Evolutionary conservation across 2,329 filamentous ascomycete genomes (phyloP).

Genomic region (Ophiostoma tasmaniense): DNA sequence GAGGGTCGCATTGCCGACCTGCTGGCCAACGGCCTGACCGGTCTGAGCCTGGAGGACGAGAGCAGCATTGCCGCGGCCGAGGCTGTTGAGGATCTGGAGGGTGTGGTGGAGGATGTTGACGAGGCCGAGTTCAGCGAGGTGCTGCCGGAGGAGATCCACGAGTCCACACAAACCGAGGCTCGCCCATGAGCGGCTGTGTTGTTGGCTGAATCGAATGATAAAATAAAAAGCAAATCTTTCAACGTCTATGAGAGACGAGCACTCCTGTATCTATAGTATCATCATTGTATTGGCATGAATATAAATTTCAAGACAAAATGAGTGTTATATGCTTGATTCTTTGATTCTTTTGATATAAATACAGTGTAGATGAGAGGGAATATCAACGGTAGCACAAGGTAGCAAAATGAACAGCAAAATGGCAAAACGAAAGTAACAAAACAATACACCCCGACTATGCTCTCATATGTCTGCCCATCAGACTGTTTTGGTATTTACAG

Average conservation of each 20-base stretch:
- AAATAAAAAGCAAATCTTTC: not conserved
- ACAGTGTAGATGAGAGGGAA: not conserved
- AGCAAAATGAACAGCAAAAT: not conserved
- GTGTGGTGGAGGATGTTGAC: not conserved
- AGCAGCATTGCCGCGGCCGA: not conserved
- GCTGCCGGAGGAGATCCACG: constrained; percentile 1
- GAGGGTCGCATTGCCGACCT: constrained; percentile 33
- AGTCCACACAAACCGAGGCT: not conserved
- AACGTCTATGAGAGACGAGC: not conserved
- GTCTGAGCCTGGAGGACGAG: constrained; percentile 5
- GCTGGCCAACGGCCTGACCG: constrained; percentile 19
- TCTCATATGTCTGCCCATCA: not conserved
- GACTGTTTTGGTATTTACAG: not conserved
- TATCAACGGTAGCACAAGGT: not conserved
- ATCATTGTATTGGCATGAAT: constrained; percentile 4
- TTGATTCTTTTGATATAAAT: not conserved
- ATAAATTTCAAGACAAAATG: not conserved
- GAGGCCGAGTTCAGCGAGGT: not conserved
- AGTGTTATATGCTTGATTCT: not conserved
- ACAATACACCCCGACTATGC: not conserved
- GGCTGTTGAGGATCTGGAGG: not conserved
- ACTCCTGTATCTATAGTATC: constrained; percentile 6
- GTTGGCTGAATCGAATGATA: not conserved
- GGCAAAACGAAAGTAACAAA: not conserved
- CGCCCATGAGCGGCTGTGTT: not conserved